Evolutionary conservation across 352 stramenopile genomes (phyloP), one percentile per base, ranked within the genome.

Genomic region (Phytophthora chlamydospora): DNA sequence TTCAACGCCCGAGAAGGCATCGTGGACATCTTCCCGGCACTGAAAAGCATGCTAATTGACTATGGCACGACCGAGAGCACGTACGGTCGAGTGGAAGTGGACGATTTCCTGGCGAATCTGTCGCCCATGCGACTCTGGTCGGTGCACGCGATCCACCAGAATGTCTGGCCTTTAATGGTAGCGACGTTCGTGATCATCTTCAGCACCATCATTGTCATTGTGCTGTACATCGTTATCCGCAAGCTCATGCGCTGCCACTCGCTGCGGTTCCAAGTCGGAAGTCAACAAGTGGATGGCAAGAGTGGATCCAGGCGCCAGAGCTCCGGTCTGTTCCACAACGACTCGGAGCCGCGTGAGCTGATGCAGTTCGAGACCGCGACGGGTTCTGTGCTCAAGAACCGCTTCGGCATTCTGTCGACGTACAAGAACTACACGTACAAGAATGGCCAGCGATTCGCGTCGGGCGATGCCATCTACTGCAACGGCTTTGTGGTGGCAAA

Each of bases 401-500:
- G 65, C 19, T 73, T 70, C 29, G 65, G 65, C 0, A 57, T 85
- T 13, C 58, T 78, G 11, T 58, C 68, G 11, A 66, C 68, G 27
- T 85, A 88, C 58, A 67, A 80, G 5, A 88, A 73, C 36, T 84
- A 67, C 58, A 53, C 71, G 17, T 68, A 68, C 19, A 71, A 76
- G 35, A 58, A 58, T 11, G 59, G 53, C 7, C 41, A 47, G 4
- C 38, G 59, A 17, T 70, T 66, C 16, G 35, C 65, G 5, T 70
- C 65, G n/a, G 65, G 41, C 0, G 77, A 85, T 12, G 78, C 74
- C 2, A 81, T 90, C 39, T 88, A 85, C 62, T 76, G 78, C 61
- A 84, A 75, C 45, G 80, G 78, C 1, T 89, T 73, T 43, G 71
- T 89, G 11, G 73, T 87, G 44, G 75, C 69, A 10, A 80, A 83